Evolutionary conservation across 495 filamentous ascomycete genomes (phyloP).

Genomic region (Aspergillus biplanus): DNA sequence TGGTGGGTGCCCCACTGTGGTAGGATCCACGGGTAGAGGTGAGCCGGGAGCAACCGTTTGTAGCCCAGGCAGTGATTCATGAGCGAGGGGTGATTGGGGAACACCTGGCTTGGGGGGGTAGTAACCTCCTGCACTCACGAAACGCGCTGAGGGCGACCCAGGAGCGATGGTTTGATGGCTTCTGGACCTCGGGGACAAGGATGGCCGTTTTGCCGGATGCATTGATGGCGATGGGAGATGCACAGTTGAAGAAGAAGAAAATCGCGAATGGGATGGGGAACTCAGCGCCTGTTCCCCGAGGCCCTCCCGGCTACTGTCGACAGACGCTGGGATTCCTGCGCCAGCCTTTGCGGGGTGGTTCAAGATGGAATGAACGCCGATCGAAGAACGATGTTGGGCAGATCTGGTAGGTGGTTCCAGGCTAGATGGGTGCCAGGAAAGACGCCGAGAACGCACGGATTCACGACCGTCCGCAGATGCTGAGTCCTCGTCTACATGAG

Average conservation of each 20-base stretch:
- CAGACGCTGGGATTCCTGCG: constrained; percentile 14
- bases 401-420: constrained; percentile 44
- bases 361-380: constrained; percentile 55
- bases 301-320: constrained; percentile 31
- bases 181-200: constrained; percentile 43
- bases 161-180: constrained; percentile 65
- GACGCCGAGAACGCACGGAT: constrained; percentile 36
- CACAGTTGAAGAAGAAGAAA: constrained; percentile 38
- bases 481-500: constrained; percentile 27
- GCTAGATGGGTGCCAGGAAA: constrained; percentile 45
- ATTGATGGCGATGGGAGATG: constrained; percentile 39
- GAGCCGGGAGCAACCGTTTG: constrained; percentile 34
- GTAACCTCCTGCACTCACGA: constrained; percentile 36
- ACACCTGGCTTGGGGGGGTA: constrained; percentile 50
- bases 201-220: constrained; percentile 34
- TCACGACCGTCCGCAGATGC: constrained; percentile 30
- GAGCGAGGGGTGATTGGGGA: constrained; percentile 51
- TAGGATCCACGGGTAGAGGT: constrained; percentile 34
- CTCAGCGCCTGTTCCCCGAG: constrained; percentile 30
- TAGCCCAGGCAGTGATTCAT: constrained; percentile 35
- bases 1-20: constrained; percentile 29
- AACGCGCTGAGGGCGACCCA: constrained; percentile 59
- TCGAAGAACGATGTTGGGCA: constrained; percentile 46
- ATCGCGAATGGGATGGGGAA: constrained; percentile 36
- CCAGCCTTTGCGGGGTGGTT: constrained; percentile 44